Evolutionary conservation across 495 filamentous ascomycete genomes (phyloP).

Genomic region (Clavariopsis aquatica): DNA sequence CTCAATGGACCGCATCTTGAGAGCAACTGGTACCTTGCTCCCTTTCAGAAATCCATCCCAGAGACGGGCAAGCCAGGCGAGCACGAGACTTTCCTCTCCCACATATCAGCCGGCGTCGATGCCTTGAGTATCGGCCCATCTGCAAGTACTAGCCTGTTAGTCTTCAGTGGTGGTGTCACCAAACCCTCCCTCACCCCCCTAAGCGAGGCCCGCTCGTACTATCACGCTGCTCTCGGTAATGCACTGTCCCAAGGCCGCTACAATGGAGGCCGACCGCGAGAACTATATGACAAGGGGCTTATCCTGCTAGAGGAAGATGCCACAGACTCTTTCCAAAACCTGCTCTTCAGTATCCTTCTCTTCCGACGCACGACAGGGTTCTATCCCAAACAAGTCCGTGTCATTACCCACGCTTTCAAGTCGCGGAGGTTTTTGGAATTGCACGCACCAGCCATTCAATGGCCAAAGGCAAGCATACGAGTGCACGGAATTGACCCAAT

Average conservation of each 20-base stretch:
- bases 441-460: conserved; percentile 43
- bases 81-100: conserved; percentile 43
- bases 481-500: conserved; percentile 44
- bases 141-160: conserved; percentile 24
- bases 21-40: conserved; percentile 42
- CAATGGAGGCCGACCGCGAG: conserved; percentile 1
- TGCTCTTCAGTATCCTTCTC: conserved; percentile 45
- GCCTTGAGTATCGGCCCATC: conserved; percentile 5
- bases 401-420: conserved; percentile 49
- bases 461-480: conserved; percentile 38
- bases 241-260: conserved; percentile 6
- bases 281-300: conserved; percentile 18
- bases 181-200: conserved; percentile 15
- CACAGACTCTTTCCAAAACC: conserved; percentile 48
- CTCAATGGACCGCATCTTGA: conserved; percentile 30
- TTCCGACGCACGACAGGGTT: conserved; percentile 38
- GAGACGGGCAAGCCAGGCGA: conserved; percentile 41
- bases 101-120: conserved; percentile 36
- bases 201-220: conserved; percentile 44
- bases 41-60: conserved; percentile 42
- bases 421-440: conserved; percentile 41
- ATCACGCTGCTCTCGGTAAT: conserved; percentile 31
- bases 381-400: conserved; percentile 39
- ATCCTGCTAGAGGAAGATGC: conserved; percentile 42
- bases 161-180: conserved; percentile 45